Evolutionary conservation across 257 asterid species (phyloP).

Genomic region (Osmanthus fragrans): DNA sequence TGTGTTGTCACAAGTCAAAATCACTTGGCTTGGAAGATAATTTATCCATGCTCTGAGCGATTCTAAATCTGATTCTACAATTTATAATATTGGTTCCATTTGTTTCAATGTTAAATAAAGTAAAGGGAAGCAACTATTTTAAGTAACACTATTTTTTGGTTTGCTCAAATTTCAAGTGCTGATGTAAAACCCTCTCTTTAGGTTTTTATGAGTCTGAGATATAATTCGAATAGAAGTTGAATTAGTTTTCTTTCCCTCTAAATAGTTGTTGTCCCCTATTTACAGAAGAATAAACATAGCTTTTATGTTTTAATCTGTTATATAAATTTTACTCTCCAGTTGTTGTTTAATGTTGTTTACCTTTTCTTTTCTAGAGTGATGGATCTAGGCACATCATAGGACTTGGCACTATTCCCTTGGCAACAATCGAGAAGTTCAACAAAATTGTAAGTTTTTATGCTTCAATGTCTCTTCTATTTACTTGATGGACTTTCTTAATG

Average conservation of each 20-base stretch:
- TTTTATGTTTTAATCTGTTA: slow-evolving; percentile 6
- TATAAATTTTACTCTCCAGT: not conserved
- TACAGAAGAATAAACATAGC: slow-evolving; percentile 5
- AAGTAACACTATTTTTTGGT: not conserved
- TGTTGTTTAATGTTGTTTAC: not conserved
- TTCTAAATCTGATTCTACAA: not conserved
- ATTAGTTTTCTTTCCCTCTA: not conserved
- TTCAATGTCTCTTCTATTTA: slow-evolving; percentile 9
- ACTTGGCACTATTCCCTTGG: slow-evolving; percentile 91
- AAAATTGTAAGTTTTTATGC: slow-evolving; percentile 69
- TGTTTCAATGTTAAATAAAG: not conserved
- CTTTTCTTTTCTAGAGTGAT: slow-evolving; percentile 67
- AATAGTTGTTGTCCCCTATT: slow-evolving; percentile 9
- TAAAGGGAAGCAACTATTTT: not conserved
- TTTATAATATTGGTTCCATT: not conserved
- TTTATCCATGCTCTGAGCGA: not conserved
- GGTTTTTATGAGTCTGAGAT: not conserved
- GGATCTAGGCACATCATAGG: slow-evolving; percentile 76
- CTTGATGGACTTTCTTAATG: not conserved
- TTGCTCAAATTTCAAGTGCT: not conserved
- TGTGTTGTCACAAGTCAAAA: not conserved
- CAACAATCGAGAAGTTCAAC: slow-evolving; percentile 87
- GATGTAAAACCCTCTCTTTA: not conserved
- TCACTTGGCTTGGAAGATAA: not conserved
- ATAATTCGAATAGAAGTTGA: not conserved